Evolutionary conservation across 106 monocot species (phyloP).

Genomic region (Posidonia australis): DNA sequence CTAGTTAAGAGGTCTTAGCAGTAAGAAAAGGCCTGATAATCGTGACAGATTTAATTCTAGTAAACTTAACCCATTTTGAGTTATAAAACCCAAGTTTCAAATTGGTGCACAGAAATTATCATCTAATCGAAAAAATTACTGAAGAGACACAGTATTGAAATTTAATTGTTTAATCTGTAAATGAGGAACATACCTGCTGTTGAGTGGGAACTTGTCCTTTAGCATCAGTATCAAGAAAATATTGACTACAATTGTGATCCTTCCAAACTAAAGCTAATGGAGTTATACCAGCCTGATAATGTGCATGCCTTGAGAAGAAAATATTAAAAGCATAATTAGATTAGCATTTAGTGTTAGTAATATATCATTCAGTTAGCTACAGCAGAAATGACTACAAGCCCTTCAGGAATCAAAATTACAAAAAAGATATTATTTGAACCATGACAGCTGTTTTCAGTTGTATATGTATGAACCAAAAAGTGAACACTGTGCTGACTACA

Average conservation of each 20-base stretch:
- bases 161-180: too few relatives aligned
- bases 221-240: slow-evolving; percentile 86
- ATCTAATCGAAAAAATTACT: too few relatives aligned
- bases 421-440: background rate
- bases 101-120: too few relatives aligned
- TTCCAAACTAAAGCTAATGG: slow-evolving; percentile 95
- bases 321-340: background rate
- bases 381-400: background rate
- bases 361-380: too few relatives aligned
- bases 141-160: too few relatives aligned
- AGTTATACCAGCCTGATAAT: slow-evolving; percentile 82
- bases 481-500: too few relatives aligned
- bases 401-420: background rate
- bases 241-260: slow-evolving; percentile 78
- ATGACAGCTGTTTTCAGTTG: background rate
- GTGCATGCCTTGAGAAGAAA: slow-evolving; percentile 60
- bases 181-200: slow-evolving; percentile 47
- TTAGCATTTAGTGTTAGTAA: background rate
- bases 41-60: too few relatives aligned
- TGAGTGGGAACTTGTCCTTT: slow-evolving; percentile 67
- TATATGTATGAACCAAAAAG: too few relatives aligned
- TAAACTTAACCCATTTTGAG: too few relatives aligned
- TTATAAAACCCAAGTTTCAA: too few relatives aligned
- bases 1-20: too few relatives aligned
- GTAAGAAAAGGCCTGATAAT: too few relatives aligned